Base-by-base conservation (phyloP, 176 grass and related monocot species). In the Sorghum bicolor region DNA sequence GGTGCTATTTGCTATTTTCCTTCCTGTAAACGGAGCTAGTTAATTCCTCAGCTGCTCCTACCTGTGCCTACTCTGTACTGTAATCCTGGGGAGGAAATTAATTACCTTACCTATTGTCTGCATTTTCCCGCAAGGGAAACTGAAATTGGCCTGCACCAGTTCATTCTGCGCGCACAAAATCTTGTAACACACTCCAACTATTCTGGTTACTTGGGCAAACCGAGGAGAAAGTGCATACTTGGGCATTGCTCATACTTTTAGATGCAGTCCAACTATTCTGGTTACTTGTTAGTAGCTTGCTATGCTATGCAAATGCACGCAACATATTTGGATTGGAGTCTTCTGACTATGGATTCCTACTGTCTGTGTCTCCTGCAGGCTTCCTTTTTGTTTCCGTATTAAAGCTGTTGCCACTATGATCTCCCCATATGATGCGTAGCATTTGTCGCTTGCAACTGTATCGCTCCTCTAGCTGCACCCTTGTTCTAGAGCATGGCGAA, bases 401-500 rank as follows among this genome's bases (percentile, higher is more conserved):
- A 20, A 69, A 70, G 47, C 29, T 10, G 19, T 5, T 11, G 4
- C 16, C 33, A 28, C 55, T 66, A 73, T 82, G 88, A 30, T 82
- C 26, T 37, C 37, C 0, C 7, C 68, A 30, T 44, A 73, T 24
- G 15, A 86, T 47, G 73, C 10, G 17, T 90, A 90, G 79, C 5
- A 0, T 10, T 72, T 77, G 26, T 31, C 34, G 0, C 13, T 36
- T 30, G 9, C 65, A 72, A 30, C 22, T 29, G 1, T 67, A 28
- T n/a, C 10, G 19, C 79, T 48, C 7, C 79, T 64, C 58, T 36
- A 41, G 44, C 44, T 74, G 38, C 37, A 15, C 73, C 32, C 65
- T 2, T 72, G 3, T 45, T 31, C 67, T 14, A 3, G n/a, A 74
- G 32, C 34, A 90, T 90, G 84, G 79, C 36, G 12, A 90, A 86